Evolutionary conservation across 371 early-diverging fungal genomes (phyloP), one percentile per base, ranked within the genome.

Genomic region (Haplosporangium sp.): DNA sequence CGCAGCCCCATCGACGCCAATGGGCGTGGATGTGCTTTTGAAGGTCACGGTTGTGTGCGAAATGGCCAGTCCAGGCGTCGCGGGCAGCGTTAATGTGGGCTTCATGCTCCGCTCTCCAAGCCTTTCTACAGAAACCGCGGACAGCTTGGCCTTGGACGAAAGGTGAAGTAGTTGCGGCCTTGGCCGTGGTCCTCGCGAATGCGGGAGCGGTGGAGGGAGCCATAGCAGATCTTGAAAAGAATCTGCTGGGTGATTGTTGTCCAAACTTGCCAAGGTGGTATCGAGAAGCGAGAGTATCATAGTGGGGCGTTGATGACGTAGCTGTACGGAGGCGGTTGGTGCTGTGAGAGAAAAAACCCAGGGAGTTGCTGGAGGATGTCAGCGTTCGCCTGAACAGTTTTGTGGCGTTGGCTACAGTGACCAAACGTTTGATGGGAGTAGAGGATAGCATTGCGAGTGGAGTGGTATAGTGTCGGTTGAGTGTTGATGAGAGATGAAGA

Each of bases 351-450:
- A 68, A 64, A 51, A 54, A 45, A 29, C 51, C 37, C 6, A 40
- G 21, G 47, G 48, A 47, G 18, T 43, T 65, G 10, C 21, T n/a
- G 20, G 66, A 20, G 43, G 65, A 54, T 47, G 70, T 14, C 23
- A 75, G 59, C 1, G 76, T 41, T 9, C 60, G 62, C 16, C 55
- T 62, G 48, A 62, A 16, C 53, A 75, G 59, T 20, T 55, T 54
- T 11, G 66, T 52, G 11, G 76, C 76, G 41, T 69, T 70, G 53
- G 62, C 41, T 57, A 75, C 52, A 11, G 70, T 70, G 40, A 75
- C 38, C 18, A 75, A 5, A 10, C 76, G 76, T 8, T 64, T 52
- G 14, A 68, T 47, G 55, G 64, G 69, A 23, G 21, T 57, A n/a
- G 60, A 45, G 21, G 75, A 52, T 2, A 74, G 36, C 69, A 62